Percentiles rank a stretch among this genome's conserved stretches.
Conservation (phyloP, 1,284 basidiomycete species). For the Takashimella tepidaria region DNA sequence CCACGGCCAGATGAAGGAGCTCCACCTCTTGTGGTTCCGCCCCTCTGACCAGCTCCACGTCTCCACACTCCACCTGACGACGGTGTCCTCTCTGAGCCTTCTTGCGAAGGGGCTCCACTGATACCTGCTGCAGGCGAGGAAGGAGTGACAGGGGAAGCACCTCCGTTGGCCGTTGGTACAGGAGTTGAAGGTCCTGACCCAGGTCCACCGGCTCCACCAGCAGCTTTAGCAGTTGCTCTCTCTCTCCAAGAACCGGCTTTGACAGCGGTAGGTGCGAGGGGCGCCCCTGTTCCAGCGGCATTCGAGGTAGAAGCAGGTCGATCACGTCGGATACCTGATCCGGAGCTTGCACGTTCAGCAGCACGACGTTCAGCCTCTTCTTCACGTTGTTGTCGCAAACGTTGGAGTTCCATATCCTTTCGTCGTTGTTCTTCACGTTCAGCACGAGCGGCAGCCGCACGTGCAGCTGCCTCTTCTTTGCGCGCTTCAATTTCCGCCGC, state of each 20-base stretch:
- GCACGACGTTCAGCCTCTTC: slow-evolving; percentile 67
- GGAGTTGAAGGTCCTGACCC: neutral
- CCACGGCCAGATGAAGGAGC: neutral
- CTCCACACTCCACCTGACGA: neutral
- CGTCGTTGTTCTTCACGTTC: slow-evolving; percentile 63
- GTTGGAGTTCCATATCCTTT: slow-evolving; percentile 57
- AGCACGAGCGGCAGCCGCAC: slow-evolving; percentile 23
- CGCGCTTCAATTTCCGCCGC: slow-evolving; percentile 51
- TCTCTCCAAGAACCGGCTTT: slow-evolving; percentile 38
- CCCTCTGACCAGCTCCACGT: neutral
- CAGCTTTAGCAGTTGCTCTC: slow-evolving; percentile 17
- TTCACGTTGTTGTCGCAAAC: slow-evolving; percentile 64
- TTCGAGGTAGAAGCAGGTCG: slow-evolving; percentile 20
- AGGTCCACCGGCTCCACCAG: slow-evolving; percentile 8
- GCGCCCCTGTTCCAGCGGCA: slow-evolving; percentile 9
- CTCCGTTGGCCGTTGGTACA: slow-evolving; percentile 28
- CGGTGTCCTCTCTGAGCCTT: neutral
- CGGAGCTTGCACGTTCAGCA: slow-evolving; percentile 30
- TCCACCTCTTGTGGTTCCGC: neutral
- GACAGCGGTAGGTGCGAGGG: slow-evolving; percentile 18
- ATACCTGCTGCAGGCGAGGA: slow-evolving; percentile 38
- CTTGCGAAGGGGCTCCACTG: slow-evolving; percentile 37
- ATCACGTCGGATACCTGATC: slow-evolving; percentile 26
- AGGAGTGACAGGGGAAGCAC: slow-evolving; percentile 52
- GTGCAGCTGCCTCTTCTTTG: slow-evolving; percentile 47